Conservation (phyloP, 1,139 yeast genomes). For the Meyerozyma sp. region DNA sequence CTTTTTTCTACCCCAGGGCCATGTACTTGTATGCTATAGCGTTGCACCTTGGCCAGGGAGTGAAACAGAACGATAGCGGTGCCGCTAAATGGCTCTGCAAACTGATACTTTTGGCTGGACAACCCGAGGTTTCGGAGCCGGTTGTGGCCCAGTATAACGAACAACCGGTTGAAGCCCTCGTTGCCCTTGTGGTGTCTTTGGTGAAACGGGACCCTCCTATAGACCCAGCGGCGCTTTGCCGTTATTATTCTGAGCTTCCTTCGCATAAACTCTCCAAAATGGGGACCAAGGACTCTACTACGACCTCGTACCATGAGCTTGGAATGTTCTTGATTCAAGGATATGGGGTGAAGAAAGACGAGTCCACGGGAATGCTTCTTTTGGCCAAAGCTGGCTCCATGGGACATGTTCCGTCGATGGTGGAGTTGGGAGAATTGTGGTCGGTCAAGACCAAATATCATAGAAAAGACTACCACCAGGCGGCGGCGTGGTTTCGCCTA, state of each 20-base stretch:
- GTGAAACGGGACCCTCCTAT: slow-evolving; percentile 18
- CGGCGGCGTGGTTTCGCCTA: slow-evolving; percentile 68
- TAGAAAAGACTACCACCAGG: slow-evolving; percentile 56
- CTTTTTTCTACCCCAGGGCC: slow-evolving; percentile 54
- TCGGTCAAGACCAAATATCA: slow-evolving; percentile 47
- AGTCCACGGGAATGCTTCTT: slow-evolving; percentile 51
- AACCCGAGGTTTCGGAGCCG: slow-evolving; percentile 5
- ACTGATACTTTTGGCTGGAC: slow-evolving; percentile 20
- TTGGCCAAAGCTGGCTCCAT: slow-evolving; percentile 63
- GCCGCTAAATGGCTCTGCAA: slow-evolving; percentile 60
- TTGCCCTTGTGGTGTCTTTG: slow-evolving; percentile 21
- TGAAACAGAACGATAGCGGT: slow-evolving; percentile 50
- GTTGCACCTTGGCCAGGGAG: slow-evolving; percentile 66
- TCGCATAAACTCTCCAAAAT: slow-evolving; percentile 23
- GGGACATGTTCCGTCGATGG: slow-evolving; percentile 68
- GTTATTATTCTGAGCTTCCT: slow-evolving; percentile 21
- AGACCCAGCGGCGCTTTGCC: slow-evolving; percentile 25
- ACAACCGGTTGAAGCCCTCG: slow-evolving; percentile 26
- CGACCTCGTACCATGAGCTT: slow-evolving; percentile 45
- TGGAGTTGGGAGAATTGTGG: slow-evolving; percentile 70
- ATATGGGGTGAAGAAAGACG: slow-evolving; percentile 56
- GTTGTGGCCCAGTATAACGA: slow-evolving; percentile 21
- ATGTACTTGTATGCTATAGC: slow-evolving; percentile 71
- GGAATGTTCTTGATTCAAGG: slow-evolving; percentile 60
- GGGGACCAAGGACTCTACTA: slow-evolving; percentile 23